Evolutionary conservation across 2,329 filamentous ascomycete species (phyloP).

Genomic region (Pseudocercospora pini-densiflorae): DNA sequence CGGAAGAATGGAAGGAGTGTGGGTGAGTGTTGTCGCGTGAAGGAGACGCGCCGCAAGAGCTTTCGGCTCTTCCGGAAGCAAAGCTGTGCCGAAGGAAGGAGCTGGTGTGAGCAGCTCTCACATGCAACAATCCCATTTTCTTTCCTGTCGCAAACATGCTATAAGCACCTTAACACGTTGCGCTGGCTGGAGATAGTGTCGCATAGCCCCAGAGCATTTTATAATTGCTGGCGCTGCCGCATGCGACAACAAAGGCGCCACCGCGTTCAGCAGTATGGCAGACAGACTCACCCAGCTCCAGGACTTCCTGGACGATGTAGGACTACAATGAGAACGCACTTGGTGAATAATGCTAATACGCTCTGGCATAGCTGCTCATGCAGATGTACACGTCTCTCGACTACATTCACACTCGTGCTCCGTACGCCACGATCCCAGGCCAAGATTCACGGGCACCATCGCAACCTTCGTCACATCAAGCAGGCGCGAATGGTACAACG

Average conservation of each 20-base stretch:
- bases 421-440: conserved; percentile 47
- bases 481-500: conserved; percentile 7
- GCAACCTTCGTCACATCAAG: conserved; percentile 22
- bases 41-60: conserved; percentile 9
- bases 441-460: conserved; percentile 46
- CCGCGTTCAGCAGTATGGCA: conserved; percentile 29
- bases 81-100: background rate
- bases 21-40: conserved; percentile 5
- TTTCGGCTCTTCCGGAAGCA: background rate
- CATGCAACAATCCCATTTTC: background rate
- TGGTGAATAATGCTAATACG: background rate
- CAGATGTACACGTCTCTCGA: conserved; percentile 53
- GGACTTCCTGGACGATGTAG: conserved; percentile 80
- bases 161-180: background rate
- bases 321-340: background rate
- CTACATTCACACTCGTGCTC: conserved; percentile 50
- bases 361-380: conserved; percentile 47
- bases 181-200: background rate
- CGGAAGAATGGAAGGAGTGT: conserved; percentile 6
- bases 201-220: background rate
- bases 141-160: conserved; percentile 5
- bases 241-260: conserved; percentile 5
- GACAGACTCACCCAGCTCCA: conserved; percentile 83
- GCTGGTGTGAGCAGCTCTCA: background rate
- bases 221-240: background rate